These are phyloP conservation scores for Phyllosticta paracitricarpa DNA, from an alignment of 2,329 filamentous ascomycete genomes.

Conservation along the genomic window DNA sequence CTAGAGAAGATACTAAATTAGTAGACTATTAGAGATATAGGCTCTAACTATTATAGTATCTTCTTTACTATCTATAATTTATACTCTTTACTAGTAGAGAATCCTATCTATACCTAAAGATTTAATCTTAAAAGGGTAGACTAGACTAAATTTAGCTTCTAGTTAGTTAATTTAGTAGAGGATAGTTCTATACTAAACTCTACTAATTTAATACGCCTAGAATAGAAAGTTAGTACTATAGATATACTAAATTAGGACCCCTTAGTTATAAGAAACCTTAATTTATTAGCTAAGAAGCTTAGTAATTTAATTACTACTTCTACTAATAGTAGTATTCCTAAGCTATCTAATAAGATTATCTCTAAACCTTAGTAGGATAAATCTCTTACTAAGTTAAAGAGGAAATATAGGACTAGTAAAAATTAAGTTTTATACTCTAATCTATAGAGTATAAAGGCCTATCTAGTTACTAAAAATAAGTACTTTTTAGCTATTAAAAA, in stretches of 20 bases:
- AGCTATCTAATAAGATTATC: not conserved
- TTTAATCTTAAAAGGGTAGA: not conserved
- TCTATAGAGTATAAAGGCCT: not conserved
- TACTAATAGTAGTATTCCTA: not conserved
- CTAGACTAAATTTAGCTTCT: not conserved
- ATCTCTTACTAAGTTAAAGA: not conserved
- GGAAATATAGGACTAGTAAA: slow-evolving; percentile 2
- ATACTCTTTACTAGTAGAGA: not conserved
- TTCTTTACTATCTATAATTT: not conserved
- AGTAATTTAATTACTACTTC: not conserved
- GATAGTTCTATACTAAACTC: not conserved
- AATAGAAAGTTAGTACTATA: not conserved
- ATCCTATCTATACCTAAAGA: not conserved
- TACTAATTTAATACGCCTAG: not conserved
- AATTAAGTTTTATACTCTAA: slow-evolving; percentile 12
- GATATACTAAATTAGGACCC: not conserved
- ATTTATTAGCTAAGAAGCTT: not conserved
- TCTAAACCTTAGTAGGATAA: not conserved
- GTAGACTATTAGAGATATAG: not conserved
- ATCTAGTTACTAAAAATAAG: too few species aligned
- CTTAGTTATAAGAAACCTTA: not conserved
- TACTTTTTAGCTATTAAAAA: too few species aligned
- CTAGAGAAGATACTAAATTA: not conserved
- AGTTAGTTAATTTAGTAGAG: not conserved
- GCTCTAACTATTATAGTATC: not conserved